These are phyloP conservation scores for Pseudogymnoascus sp. DNA, from an alignment of 2,329 filamentous ascomycete genomes.

Conservation along the genomic window DNA sequence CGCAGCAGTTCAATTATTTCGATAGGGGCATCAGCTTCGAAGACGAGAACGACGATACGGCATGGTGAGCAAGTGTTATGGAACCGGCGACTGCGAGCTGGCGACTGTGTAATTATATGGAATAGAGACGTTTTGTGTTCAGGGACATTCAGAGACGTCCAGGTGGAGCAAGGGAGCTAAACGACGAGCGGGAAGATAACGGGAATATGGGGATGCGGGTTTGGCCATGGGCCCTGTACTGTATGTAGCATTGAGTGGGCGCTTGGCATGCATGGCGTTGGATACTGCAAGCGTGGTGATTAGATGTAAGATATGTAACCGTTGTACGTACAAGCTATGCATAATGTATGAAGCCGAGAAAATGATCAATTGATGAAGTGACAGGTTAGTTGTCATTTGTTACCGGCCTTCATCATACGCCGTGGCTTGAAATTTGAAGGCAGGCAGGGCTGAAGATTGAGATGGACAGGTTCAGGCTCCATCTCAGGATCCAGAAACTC, in stretches of 20 bases:
- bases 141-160: neutral
- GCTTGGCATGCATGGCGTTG: conserved; percentile 2
- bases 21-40: neutral
- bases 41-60: neutral
- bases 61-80: neutral
- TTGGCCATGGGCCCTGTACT: conserved; percentile 1
- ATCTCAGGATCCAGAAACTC: neutral
- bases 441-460: neutral
- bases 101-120: neutral
- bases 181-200: conserved; percentile 4
- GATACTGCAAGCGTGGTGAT: neutral
- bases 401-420: neutral
- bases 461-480: neutral
- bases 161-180: conserved; percentile 4
- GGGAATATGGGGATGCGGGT: conserved; percentile 6
- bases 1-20: neutral
- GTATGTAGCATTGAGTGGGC: neutral
- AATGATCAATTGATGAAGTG: neutral
- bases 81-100: neutral
- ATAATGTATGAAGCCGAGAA: neutral
- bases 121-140: neutral
- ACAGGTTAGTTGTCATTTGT: neutral
- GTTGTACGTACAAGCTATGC: conserved; percentile 5
- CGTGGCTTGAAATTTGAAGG: neutral
- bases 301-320: conserved; percentile 2